Evolutionary conservation across 192 early-diverging fungal genomes (phyloP).

Genomic region (Funneliformis mosseae): DNA sequence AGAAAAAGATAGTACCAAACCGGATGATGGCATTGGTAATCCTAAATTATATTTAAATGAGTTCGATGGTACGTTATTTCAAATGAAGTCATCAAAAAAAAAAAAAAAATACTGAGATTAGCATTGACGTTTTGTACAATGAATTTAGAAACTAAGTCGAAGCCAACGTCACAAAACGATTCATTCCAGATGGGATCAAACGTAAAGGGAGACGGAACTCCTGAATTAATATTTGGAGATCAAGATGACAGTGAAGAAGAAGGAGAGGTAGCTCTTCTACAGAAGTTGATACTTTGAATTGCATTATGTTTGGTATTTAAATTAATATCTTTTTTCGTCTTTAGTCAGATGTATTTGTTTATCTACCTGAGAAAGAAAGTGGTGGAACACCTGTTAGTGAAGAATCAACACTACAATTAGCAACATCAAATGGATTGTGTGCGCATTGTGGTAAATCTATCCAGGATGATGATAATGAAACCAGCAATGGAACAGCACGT

Average conservation of each 20-base stretch:
- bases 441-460: not conserved
- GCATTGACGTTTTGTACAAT: not conserved
- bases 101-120: not conserved
- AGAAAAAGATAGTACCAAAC: not conserved
- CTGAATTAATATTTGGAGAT: not conserved
- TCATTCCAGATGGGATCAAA: not conserved
- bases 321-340: too few relatives aligned
- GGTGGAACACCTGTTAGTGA: not conserved
- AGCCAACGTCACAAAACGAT: not conserved
- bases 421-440: not conserved
- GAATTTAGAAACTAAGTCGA: not conserved
- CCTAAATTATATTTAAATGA: not conserved
- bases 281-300: too few relatives aligned
- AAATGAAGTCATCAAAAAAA: too few relatives aligned
- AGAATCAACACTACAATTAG: not conserved
- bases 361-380: not conserved
- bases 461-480: not conserved
- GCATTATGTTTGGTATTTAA: too few relatives aligned
- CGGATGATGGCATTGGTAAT: not conserved
- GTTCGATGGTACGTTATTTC: not conserved
- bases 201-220: not conserved
- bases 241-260: not conserved
- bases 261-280: not conserved
- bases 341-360: not conserved
- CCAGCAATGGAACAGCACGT: not conserved